Conservation (phyloP, 768 basidiomycete genomes). For the Leccinellum albellum region DNA sequence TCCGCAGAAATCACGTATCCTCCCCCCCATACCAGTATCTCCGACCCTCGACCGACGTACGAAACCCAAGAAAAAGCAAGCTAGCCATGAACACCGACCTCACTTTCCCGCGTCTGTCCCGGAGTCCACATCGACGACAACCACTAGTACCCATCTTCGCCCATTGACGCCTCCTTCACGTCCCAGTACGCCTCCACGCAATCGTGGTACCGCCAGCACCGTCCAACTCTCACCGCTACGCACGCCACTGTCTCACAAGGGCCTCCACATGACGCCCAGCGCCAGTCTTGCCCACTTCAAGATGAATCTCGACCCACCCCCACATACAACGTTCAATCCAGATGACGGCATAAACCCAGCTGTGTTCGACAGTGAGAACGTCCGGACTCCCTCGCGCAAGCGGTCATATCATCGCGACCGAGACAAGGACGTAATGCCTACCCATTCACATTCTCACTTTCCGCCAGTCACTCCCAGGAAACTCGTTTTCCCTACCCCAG, state of each 20-base stretch:
- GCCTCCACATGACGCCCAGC: slow-evolving; percentile 66
- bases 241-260: slow-evolving; percentile 68
- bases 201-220: slow-evolving; percentile 21
- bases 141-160: slow-evolving; percentile 11
- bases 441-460: slow-evolving; percentile 9
- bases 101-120: slow-evolving; percentile 27
- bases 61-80: slow-evolving; percentile 20
- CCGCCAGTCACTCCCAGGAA: slow-evolving; percentile 45
- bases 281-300: slow-evolving; percentile 67
- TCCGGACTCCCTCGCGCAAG: slow-evolving; percentile 45
- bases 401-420: slow-evolving; percentile 31
- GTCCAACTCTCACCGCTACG: slow-evolving; percentile 53
- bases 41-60: slow-evolving; percentile 42
- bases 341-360: slow-evolving; percentile 36
- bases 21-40: slow-evolving; percentile 44
- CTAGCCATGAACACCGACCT: slow-evolving; percentile 11
- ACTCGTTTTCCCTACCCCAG: slow-evolving; percentile 32
- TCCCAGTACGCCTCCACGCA: slow-evolving; percentile 38
- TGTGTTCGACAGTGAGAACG: slow-evolving; percentile 33
- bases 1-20: slow-evolving; percentile 34
- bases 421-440: slow-evolving; percentile 18
- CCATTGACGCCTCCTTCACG: slow-evolving; percentile 37
- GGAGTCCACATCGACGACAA: slow-evolving; percentile 15
- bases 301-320: slow-evolving; percentile 62
- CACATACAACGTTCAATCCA: slow-evolving; percentile 28